Evolutionary conservation across 225 moss, liverwort and hornwort genomes (phyloP).

Genomic region (Antitrichia curtipendula): DNA sequence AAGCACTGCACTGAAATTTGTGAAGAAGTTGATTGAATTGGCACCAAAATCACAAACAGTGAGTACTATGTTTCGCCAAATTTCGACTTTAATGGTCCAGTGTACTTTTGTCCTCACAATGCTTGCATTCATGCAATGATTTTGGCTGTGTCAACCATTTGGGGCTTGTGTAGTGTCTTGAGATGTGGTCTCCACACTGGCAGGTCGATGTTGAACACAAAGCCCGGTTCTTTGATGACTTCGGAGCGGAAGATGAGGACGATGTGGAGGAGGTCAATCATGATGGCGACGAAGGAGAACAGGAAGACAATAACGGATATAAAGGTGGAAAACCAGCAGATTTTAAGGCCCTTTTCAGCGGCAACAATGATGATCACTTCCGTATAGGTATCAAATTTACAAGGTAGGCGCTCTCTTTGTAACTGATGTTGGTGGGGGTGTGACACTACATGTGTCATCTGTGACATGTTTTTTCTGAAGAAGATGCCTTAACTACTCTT

Average conservation of each 20-base stretch:
- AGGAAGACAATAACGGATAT: constrained; percentile 13
- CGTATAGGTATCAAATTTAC: constrained; percentile 93
- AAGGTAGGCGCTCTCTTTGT: constrained; percentile 31
- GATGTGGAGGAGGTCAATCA: constrained; percentile 6
- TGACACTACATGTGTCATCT: not conserved
- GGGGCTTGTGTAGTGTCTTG: not conserved
- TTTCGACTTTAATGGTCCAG: not conserved
- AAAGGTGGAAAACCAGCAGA: constrained; percentile 71
- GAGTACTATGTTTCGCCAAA: not conserved
- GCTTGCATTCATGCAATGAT: not conserved
- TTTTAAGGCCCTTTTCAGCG: constrained; percentile 72
- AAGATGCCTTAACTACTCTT: not conserved
- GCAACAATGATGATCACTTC: constrained; percentile 94
- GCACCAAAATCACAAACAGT: constrained; percentile 68
- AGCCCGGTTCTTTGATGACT: constrained; percentile 80
- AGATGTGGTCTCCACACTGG: not conserved
- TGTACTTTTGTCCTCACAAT: not conserved
- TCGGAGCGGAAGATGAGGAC: constrained; percentile 60
- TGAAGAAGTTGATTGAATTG: constrained; percentile 66
- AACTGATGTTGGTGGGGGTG: not conserved
- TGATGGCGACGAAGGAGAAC: not conserved
- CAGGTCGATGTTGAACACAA: constrained; percentile 88
- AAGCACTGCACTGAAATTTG: constrained; percentile 82
- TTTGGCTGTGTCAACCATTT: not conserved
- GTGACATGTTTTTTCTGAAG: not conserved